phyloP scores from a whole-genome alignment of 2,329 filamentous ascomycete genomes.

The Sporothrix sp. region DNA sequence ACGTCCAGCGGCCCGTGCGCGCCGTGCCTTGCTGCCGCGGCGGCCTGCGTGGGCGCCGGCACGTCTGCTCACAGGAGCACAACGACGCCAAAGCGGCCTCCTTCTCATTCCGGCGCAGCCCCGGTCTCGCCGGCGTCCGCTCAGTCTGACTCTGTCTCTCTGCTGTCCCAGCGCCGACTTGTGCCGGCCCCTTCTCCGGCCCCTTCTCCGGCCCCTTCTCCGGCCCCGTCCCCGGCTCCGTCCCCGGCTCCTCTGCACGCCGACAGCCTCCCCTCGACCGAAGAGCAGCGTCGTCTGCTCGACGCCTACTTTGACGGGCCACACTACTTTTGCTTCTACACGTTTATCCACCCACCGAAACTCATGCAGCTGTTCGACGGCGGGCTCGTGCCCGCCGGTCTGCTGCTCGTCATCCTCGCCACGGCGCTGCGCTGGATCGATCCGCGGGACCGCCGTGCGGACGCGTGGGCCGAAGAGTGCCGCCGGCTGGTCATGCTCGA shows the following conservation, averaged over 20 bases:
- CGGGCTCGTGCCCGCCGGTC: neutral
- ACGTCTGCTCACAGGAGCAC: neutral
- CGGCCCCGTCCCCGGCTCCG: too few species aligned
- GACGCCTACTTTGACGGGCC: constrained; percentile 7
- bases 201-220: too few species aligned
- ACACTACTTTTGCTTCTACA: constrained; percentile 11
- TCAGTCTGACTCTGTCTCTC: neutral
- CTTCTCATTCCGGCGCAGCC: too few species aligned
- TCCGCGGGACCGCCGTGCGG: neutral
- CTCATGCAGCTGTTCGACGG: constrained; percentile 10
- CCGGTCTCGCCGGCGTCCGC: neutral
- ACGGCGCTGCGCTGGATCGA: constrained; percentile 1
- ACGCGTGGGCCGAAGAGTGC: constrained; percentile 10
- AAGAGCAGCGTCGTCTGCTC: constrained; percentile 1
- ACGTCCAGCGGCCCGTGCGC: neutral
- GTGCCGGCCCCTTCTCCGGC: neutral
- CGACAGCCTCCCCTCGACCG: neutral
- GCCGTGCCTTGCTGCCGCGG: neutral
- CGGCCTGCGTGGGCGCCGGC: neutral
- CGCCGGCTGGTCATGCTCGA: constrained; percentile 6
- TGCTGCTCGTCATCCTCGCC: constrained; percentile 5
- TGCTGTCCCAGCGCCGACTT: neutral
- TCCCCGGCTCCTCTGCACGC: too few species aligned
- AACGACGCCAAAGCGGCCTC: neutral
- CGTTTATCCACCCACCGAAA: constrained; percentile 7